Conservation (phyloP, 2,329 filamentous ascomycete species). For the Pestalotiopsis sp. region DNA sequence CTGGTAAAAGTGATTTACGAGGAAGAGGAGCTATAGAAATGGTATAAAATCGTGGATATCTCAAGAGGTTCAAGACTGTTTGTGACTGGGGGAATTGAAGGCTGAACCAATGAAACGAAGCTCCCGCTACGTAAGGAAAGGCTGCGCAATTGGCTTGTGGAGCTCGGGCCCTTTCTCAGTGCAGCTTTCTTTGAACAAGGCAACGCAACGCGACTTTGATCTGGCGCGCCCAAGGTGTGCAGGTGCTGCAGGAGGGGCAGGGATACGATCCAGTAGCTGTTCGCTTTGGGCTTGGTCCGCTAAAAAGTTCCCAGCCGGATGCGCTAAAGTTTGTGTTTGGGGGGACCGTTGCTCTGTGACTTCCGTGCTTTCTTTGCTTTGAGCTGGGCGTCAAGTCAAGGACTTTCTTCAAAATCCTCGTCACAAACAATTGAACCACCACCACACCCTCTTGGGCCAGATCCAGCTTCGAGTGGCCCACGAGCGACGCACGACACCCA, state of each 20-base stretch:
- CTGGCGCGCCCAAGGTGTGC: neutral
- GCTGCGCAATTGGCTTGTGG: neutral
- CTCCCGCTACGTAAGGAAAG: neutral
- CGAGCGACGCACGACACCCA: constrained; percentile 15
- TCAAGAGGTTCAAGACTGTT: neutral
- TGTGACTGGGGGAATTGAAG: neutral
- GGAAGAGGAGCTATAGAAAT: neutral
- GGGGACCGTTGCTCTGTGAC: neutral
- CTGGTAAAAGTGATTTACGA: neutral
- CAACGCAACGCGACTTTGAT: neutral
- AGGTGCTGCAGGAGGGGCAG: constrained; percentile 1
- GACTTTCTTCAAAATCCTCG: neutral
- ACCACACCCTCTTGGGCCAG: neutral
- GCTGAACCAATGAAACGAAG: neutral
- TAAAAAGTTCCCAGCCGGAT: neutral
- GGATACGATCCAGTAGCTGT: neutral
- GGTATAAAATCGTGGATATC: neutral
- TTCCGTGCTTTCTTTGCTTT: neutral
- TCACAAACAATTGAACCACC: neutral
- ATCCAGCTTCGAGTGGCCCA: neutral
- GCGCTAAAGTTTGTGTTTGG: constrained; percentile 1
- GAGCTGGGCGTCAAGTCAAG: neutral
- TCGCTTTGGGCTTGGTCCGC: neutral
- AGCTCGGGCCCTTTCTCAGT: neutral
- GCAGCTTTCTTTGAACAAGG: neutral